Percentiles rank a stretch among this genome's conserved stretches.
phyloP scores from a whole-genome alignment of 352 stramenopile species.

The Globisporangium ultimum region DNA sequence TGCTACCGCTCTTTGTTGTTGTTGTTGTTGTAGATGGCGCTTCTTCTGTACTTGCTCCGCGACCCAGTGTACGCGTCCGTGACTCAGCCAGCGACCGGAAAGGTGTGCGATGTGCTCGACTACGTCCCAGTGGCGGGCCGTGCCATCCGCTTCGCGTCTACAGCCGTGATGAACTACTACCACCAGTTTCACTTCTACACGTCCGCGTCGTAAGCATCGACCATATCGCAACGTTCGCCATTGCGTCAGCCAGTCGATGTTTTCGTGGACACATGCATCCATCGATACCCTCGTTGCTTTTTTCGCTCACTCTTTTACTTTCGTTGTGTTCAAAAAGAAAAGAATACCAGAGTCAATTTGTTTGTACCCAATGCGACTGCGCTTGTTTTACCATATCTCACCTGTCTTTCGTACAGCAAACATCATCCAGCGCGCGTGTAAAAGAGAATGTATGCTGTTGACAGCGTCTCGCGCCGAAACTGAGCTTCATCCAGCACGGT shows the following conservation, averaged over 20 bases:
- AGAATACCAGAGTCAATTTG: conserved; percentile 1
- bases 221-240: background rate
- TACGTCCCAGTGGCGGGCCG: conserved; percentile 68
- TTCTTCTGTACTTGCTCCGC: conserved; percentile 82
- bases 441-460: conserved; percentile 73
- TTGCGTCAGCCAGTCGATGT: conserved; percentile 1
- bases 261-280: conserved; percentile 4
- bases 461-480: conserved; percentile 48
- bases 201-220: conserved; percentile 61
- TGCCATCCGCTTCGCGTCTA: conserved; percentile 63
- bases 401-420: background rate
- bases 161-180: conserved; percentile 80
- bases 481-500: conserved; percentile 37
- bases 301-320: background rate
- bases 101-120: conserved; percentile 57
- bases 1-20: background rate
- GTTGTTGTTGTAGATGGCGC: conserved; percentile 52
- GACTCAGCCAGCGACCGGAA: conserved; percentile 63
- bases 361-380: conserved; percentile 8
- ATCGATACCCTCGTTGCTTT: background rate
- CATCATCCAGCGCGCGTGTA: conserved; percentile 32
- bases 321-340: background rate
- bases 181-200: conserved; percentile 89
- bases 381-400: background rate
- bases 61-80: conserved; percentile 69